Evolutionary conservation across 2,329 filamentous ascomycete species (phyloP).

Genomic region (Fusarium chuoi): DNA sequence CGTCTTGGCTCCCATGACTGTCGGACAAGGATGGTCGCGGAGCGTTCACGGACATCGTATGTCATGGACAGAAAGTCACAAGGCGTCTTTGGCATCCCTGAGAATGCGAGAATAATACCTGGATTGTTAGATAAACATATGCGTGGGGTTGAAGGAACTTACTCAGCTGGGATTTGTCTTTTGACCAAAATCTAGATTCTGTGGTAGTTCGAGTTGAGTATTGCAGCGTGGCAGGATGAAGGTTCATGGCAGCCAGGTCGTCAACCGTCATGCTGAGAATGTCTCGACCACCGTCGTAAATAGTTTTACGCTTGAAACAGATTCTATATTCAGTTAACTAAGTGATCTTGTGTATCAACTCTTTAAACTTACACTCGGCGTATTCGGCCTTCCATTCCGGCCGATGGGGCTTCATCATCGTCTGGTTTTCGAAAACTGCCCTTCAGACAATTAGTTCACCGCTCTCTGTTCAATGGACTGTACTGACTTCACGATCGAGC

Average conservation of each 20-base stretch:
- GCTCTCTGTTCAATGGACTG: too few species aligned
- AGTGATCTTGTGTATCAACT: background rate
- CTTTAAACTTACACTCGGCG: slow-evolving; percentile 48
- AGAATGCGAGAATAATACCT: slow-evolving; percentile 59
- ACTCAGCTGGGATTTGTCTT: slow-evolving; percentile 51
- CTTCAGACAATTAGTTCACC: slow-evolving; percentile 19
- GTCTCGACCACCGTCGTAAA: slow-evolving; percentile 47
- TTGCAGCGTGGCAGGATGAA: slow-evolving; percentile 54
- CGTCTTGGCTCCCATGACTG: slow-evolving; percentile 56
- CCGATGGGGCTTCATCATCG: slow-evolving; percentile 32
- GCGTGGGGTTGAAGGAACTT: background rate
- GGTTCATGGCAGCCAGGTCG: slow-evolving; percentile 50
- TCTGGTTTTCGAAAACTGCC: slow-evolving; percentile 41
- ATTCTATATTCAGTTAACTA: slow-evolving; percentile 41
- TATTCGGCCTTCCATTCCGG: slow-evolving; percentile 49
- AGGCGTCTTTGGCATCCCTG: slow-evolving; percentile 55
- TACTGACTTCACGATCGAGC: slow-evolving; percentile 46
- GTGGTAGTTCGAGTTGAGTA: slow-evolving; percentile 53
- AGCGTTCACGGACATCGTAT: slow-evolving; percentile 53
- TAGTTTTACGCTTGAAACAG: slow-evolving; percentile 50
- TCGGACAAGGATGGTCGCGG: slow-evolving; percentile 54
- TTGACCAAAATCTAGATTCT: slow-evolving; percentile 54
- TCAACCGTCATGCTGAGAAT: slow-evolving; percentile 50
- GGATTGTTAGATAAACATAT: background rate
- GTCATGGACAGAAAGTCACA: slow-evolving; percentile 61